Evolutionary conservation across 352 stramenopile genomes (phyloP), one percentile per base, ranked within the genome.

Genomic region (Phytophthora pisi): DNA sequence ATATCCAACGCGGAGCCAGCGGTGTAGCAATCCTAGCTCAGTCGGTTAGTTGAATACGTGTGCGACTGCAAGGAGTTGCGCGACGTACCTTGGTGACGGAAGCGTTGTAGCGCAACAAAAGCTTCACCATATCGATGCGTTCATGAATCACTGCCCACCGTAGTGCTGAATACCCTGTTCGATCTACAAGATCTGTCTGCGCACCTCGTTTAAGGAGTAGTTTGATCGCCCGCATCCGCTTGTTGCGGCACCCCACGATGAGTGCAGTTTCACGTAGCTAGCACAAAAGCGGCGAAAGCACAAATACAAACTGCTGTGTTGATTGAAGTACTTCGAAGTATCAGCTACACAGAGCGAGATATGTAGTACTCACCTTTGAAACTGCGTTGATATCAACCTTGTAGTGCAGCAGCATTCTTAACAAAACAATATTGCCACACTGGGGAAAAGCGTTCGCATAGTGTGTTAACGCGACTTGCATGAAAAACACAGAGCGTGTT

Each of bases 371-470:
- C 11, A 91, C 78, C 54, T 66, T 80, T 3, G 82, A 81, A 3
- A 76, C 16, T 2, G 77, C 78, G 46, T 89, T 89, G 28, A 91
- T 74, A 46, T 91, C 72, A 3, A 78, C 82, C 15, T 82, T 81
- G 57, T 89, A 89, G 34, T 78, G 68, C 4, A 91, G 64, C 23
- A 91, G 60, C 42, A 91, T 51, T 6, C 71, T 72, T 23, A 91
- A 28, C 9, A 91, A 69, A 42, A 86, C 18, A 36, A 81, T 43
- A 30, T 76, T 86, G 6, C 80, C 80, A 40, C 75, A 64, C 79
- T 89, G 7, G 28, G 28, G 28, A 9, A 31, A 9, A 5, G 26
- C 6, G 8, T 9, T 31, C 28, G 8, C 28, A 31, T 31, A 31
- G 28, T 7, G 28, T 8, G 28, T 31, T 31, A 9, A 9, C 28